Evolutionary conservation across 345 rosid genomes (phyloP), one percentile per base, ranked within the genome.

Genomic region (Litchi chinensis): DNA sequence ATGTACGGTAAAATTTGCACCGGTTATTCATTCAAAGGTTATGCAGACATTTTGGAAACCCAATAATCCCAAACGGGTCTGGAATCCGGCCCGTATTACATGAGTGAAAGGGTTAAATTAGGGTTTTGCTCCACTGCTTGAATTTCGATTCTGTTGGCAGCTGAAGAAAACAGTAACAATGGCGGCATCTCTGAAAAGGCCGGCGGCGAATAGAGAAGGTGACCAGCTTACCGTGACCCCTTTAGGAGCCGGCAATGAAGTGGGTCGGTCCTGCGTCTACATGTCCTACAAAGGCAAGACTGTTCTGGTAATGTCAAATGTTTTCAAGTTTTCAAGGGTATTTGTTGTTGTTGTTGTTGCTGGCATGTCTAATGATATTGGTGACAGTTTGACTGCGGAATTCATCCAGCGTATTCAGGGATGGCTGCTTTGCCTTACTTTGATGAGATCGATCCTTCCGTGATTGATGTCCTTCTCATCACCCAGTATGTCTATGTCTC

Each of bases 361-460:
- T 66, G 19, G 16, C 6, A 11, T 62, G 7, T 68, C 0, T 50
- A 9, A 4, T 28, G 5, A 9, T 65, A 37, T 62, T 28, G 54
- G 6, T 76, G 80, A n/a, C 77, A 95, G 98, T 93, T 95, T 79
- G 98, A 95, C 78, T 95, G 98, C 76, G 98, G 98, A 72, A 95
- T 95, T 82, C 93, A 95, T 74, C 99, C 93, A 6, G 96, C 90
- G 41, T 95, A 93, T 73, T 87, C 95, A 0, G 99, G 99, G 10
- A 93, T 95, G 99, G 90, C 98, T 62, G 97, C 99, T 41, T 83
- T 93, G 80, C 98, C 97, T 16, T 93, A 95, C 83, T 93, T 93
- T 54, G 98, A 95, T 88, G 98, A 95, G 77, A 95, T 95, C 74
- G 98, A 93, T 84, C 98, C 98, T 82, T 93, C 98, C 11, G 48